phyloP scores from a whole-genome alignment of 2,329 filamentous ascomycete genomes.

The Cladophialophora chaetospira region DNA sequence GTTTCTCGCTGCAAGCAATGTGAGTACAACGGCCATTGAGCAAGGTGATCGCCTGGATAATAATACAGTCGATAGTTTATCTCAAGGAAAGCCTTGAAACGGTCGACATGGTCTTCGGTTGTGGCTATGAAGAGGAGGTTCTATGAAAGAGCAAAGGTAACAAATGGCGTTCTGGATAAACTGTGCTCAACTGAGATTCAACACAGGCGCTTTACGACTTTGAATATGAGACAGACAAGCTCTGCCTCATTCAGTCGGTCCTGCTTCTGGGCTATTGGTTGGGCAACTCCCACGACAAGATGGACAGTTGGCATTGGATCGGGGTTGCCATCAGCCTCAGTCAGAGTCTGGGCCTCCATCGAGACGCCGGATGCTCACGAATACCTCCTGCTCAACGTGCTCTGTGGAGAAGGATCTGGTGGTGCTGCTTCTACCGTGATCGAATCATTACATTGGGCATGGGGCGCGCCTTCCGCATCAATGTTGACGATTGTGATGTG shows the following conservation, averaged over 20 bases:
- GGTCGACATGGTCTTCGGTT: constrained; percentile 8
- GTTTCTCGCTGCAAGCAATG: constrained; percentile 42
- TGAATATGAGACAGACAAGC: constrained; percentile 17
- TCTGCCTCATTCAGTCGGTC: constrained; percentile 19
- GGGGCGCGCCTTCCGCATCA: constrained; percentile 35
- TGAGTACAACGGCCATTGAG: constrained; percentile 17
- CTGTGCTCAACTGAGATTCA: neutral
- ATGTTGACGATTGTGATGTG: constrained; percentile 19
- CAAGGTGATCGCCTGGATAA: neutral
- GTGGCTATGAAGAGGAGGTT: constrained; percentile 14
- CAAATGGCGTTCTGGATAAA: neutral
- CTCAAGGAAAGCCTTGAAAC: constrained; percentile 37
- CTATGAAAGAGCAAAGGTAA: constrained; percentile 16
- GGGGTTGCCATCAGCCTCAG: constrained; percentile 48
- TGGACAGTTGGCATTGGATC: constrained; percentile 47
- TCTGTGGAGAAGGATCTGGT: constrained; percentile 46
- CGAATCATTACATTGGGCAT: constrained; percentile 44
- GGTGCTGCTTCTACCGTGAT: constrained; percentile 46
- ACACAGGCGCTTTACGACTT: constrained; percentile 14
- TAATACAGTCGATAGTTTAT: constrained; percentile 33
- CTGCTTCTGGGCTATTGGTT: constrained; percentile 15
- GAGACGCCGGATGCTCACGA: constrained; percentile 29
- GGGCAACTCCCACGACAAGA: constrained; percentile 14
- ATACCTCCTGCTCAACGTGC: constrained; percentile 32
- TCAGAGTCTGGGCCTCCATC: constrained; percentile 49